Evolutionary conservation across 2,329 filamentous ascomycete genomes (phyloP).

Genomic region (Mollisia scopiformis): DNA sequence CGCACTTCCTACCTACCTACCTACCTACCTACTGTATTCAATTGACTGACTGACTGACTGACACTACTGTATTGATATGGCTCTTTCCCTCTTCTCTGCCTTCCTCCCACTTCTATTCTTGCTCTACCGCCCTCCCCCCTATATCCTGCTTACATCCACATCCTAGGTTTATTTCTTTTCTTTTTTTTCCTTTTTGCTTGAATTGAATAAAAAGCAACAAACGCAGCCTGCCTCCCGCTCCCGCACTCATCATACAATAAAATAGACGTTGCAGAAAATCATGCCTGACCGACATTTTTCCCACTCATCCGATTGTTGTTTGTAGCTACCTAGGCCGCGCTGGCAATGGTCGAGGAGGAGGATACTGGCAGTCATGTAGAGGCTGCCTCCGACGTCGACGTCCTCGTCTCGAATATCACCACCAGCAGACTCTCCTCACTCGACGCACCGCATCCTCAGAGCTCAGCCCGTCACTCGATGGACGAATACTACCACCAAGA

Average conservation of each 20-base stretch:
- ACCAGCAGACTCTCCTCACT: too few relatives aligned
- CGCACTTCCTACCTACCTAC: too few relatives aligned
- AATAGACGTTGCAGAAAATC: constrained; percentile 3
- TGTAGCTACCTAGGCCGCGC: background rate
- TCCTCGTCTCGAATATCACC: background rate
- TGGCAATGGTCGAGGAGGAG: constrained; percentile 14
- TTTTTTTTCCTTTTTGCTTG: too few relatives aligned
- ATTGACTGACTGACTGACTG: too few relatives aligned
- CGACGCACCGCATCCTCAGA: background rate
- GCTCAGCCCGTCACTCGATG: constrained; percentile 22
- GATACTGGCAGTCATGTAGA: constrained; percentile 14
- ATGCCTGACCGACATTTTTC: constrained; percentile 19
- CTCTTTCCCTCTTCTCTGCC: too few relatives aligned
- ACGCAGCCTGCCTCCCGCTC: too few relatives aligned
- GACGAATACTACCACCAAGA: constrained; percentile 22
- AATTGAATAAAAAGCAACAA: constrained; percentile 12
- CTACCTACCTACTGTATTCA: too few relatives aligned
- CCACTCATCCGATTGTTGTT: constrained; percentile 10
- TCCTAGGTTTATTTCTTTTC: background rate
- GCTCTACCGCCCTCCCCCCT: background rate
- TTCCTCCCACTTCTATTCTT: constrained; percentile 15
- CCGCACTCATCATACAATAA: background rate
- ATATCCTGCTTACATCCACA: background rate
- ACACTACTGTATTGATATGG: constrained; percentile 13
- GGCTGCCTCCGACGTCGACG: too few relatives aligned